A percentile compares a stretch with the other conserved stretches of the same genome.
These are phyloP conservation scores for Nematocida ausubeli DNA, from an alignment of 371 early-diverging fungal genomes.

Conservation along the genomic window DNA sequence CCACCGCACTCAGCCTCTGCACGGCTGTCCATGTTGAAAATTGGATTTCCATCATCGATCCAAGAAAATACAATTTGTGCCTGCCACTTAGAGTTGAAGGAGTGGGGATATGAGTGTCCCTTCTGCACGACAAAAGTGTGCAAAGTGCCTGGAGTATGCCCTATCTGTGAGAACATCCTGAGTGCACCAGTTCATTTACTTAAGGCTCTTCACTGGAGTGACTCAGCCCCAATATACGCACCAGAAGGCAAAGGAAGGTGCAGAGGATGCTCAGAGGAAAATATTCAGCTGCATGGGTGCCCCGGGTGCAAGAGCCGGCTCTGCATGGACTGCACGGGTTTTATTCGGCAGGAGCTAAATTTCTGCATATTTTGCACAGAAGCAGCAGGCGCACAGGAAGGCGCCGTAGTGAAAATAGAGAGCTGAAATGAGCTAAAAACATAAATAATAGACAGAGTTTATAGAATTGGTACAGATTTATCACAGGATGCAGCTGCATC, in stretches of 20 bases:
- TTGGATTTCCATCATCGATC: slow-evolving; percentile 62
- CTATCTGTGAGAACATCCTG: slow-evolving; percentile 61
- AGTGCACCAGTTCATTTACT: slow-evolving; percentile 60
- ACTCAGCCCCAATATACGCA: slow-evolving; percentile 56
- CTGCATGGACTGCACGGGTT: slow-evolving; percentile 58
- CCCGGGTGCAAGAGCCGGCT: slow-evolving; percentile 48
- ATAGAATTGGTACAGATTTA: too few species aligned
- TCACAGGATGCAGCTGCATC: too few species aligned
- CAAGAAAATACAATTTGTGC: slow-evolving; percentile 60
- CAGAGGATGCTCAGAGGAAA: slow-evolving; percentile 45
- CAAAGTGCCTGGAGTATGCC: slow-evolving; percentile 60
- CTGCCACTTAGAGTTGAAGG: slow-evolving; percentile 61
- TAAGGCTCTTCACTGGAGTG: slow-evolving; percentile 53
- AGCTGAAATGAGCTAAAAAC: too few species aligned
- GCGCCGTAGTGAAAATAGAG: too few species aligned
- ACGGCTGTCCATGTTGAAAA: slow-evolving; percentile 46
- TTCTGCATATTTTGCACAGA: slow-evolving; percentile 63
- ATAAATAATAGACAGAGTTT: too few species aligned
- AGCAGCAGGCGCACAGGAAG: too few species aligned
- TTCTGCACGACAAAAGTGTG: slow-evolving; percentile 64
- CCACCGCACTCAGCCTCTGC: slow-evolving; percentile 27
- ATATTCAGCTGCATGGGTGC: slow-evolving; percentile 35
- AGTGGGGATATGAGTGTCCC: slow-evolving; percentile 61
- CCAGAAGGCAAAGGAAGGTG: slow-evolving; percentile 17
- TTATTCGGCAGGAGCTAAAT: slow-evolving; percentile 57